Conservation (phyloP, 805 yeast species). For the Candida schatavii region DNA sequence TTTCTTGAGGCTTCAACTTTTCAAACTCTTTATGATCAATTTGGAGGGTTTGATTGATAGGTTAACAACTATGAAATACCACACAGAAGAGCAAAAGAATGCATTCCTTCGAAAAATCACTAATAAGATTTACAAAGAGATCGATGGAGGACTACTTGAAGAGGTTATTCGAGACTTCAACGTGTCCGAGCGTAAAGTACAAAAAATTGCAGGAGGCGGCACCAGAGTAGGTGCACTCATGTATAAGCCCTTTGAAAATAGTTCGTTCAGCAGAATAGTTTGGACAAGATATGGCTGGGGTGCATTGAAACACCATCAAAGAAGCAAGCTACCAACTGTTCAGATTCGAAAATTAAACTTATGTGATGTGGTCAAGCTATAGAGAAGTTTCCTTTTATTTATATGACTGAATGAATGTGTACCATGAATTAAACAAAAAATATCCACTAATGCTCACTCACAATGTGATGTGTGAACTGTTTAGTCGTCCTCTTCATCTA, state of each 20-base stretch:
- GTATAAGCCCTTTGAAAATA: slow-evolving; percentile 21
- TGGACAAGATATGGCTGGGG: slow-evolving; percentile 21
- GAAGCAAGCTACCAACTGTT: slow-evolving; percentile 1
- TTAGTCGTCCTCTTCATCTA: slow-evolving; percentile 4
- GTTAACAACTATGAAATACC: slow-evolving; percentile 33
- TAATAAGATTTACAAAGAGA: slow-evolving; percentile 24
- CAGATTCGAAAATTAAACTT: slow-evolving; percentile 1
- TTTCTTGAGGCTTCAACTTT: slow-evolving; percentile 21
- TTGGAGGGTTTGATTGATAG: slow-evolving; percentile 37
- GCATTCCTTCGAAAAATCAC: slow-evolving; percentile 26
- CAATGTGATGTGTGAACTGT: no score
- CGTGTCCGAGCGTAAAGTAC: not conserved
- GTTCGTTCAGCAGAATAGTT: slow-evolving; percentile 29
- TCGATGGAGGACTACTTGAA: slow-evolving; percentile 25
- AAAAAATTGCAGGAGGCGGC: not conserved
- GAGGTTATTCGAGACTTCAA: slow-evolving; percentile 11
- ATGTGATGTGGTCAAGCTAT: not conserved
- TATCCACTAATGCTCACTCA: no score
- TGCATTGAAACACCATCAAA: slow-evolving; percentile 3
- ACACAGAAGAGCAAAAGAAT: slow-evolving; percentile 24
- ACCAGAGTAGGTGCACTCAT: slow-evolving; percentile 22
- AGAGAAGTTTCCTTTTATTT: no score
- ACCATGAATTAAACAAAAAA: no score
- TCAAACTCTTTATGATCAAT: slow-evolving; percentile 35
- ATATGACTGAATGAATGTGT: no score